phyloP scores from a whole-genome alignment of 768 basidiomycete genomes.

The Vararia minispora region DNA sequence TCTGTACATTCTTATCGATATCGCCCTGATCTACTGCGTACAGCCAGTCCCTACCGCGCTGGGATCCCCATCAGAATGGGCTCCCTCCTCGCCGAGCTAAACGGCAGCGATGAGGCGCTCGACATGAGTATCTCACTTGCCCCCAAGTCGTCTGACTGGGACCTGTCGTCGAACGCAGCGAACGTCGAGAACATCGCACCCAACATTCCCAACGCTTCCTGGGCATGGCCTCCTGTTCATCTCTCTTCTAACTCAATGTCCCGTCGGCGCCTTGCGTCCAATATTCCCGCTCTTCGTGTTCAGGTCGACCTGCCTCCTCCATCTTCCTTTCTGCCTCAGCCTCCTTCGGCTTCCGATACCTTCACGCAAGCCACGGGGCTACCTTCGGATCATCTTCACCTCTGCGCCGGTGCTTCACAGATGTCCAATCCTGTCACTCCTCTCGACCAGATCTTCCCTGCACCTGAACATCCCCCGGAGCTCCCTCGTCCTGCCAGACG shows the following conservation, averaged over 20 bases:
- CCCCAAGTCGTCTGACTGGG: too few relatives aligned
- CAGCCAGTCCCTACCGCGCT: too few relatives aligned
- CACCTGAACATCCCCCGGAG: slow-evolving; percentile 18
- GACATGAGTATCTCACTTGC: too few relatives aligned
- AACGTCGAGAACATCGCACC: too few relatives aligned
- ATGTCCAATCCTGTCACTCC: slow-evolving; percentile 14
- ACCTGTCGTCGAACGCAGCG: too few relatives aligned
- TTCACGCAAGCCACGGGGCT: slow-evolving; percentile 3
- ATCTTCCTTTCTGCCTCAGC: slow-evolving; percentile 9
- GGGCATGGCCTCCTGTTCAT: too few relatives aligned
- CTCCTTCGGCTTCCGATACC: slow-evolving; percentile 11
- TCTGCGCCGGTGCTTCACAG: background rate
- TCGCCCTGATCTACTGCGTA: too few relatives aligned
- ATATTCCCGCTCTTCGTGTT: slow-evolving; percentile 17
- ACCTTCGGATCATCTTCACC: slow-evolving; percentile 5
- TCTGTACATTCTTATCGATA: too few relatives aligned
- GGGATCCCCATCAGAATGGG: too few relatives aligned
- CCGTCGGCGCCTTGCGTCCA: slow-evolving; percentile 22
- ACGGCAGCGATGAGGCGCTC: too few relatives aligned
- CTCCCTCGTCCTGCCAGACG: slow-evolving; percentile 12
- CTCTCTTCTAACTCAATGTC: slow-evolving; percentile 22
- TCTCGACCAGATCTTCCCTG: slow-evolving; percentile 21
- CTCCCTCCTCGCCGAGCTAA: too few relatives aligned
- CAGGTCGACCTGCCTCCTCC: slow-evolving; percentile 16
- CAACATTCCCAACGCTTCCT: too few relatives aligned